Conservation (phyloP, 768 basidiomycete genomes). For the Tremella mesenterica region DNA sequence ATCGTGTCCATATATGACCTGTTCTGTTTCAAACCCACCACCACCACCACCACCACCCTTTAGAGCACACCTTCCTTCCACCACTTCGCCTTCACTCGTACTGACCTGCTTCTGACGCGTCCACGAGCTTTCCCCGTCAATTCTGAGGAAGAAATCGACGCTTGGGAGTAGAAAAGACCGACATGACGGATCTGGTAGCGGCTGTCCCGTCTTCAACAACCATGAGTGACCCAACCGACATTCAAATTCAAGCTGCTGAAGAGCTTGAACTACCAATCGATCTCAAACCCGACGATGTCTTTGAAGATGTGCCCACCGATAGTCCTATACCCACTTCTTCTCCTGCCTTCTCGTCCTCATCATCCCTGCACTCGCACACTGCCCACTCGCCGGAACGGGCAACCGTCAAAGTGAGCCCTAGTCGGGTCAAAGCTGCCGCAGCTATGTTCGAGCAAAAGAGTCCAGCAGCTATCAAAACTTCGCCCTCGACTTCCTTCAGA, state of each 20-base stretch:
- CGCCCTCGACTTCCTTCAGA: slow-evolving; percentile 9
- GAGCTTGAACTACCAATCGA: slow-evolving; percentile 22
- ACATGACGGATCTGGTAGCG: too few species aligned
- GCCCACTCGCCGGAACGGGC: background rate
- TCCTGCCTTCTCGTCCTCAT: background rate
- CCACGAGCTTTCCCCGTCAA: too few species aligned
- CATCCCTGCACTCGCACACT: too few species aligned
- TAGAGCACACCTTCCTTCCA: too few species aligned
- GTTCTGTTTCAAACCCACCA: too few species aligned
- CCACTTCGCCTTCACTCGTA: too few species aligned
- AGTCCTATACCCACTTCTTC: background rate
- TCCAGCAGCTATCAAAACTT: background rate
- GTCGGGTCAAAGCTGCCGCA: slow-evolving; percentile 28
- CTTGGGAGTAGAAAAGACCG: too few species aligned
- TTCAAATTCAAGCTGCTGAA: slow-evolving; percentile 13
- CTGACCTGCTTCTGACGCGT: too few species aligned
- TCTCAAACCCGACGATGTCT: slow-evolving; percentile 6
- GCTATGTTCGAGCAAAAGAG: slow-evolving; percentile 21
- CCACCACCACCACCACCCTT: too few species aligned
- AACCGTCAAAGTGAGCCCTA: slow-evolving; percentile 6
- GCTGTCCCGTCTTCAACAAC: too few species aligned
- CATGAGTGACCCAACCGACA: slow-evolving; percentile 6
- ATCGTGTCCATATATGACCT: too few species aligned
- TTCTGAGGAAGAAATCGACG: too few species aligned
- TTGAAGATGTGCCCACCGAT: slow-evolving; percentile 8